Evolutionary conservation across 2,329 filamentous ascomycete species (phyloP).

Genomic region (Aspergillus sp.): DNA sequence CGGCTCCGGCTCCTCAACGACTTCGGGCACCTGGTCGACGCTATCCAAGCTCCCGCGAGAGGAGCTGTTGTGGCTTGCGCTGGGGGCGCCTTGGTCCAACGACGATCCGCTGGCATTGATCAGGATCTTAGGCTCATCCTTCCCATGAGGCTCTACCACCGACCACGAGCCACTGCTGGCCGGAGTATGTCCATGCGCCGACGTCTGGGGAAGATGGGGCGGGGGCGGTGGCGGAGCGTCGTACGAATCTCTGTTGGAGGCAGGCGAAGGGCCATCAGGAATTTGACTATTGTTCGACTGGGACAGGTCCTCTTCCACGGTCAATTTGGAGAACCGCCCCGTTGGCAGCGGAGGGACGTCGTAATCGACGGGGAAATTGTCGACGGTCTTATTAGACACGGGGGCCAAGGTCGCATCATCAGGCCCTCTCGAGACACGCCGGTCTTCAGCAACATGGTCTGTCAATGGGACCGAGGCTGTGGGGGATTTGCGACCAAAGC

Average conservation of each 20-base stretch:
- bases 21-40: constrained; percentile 31
- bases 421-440: constrained; percentile 33
- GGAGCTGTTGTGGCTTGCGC: constrained; percentile 29
- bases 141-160: constrained; percentile 26
- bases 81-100: constrained; percentile 25
- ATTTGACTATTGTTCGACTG: constrained; percentile 16
- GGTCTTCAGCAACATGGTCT: constrained; percentile 25
- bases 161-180: constrained; percentile 39
- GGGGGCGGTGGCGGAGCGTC: constrained; percentile 11
- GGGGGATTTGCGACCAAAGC: constrained; percentile 28
- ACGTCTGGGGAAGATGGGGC: constrained; percentile 3
- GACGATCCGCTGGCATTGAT: constrained; percentile 23
- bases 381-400: constrained; percentile 28
- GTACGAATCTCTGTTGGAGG: constrained; percentile 25
- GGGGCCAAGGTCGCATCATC: constrained; percentile 24
- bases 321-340: constrained; percentile 26
- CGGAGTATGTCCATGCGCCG: constrained; percentile 29
- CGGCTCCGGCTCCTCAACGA: constrained; percentile 25
- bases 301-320: constrained; percentile 24
- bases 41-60: constrained; percentile 40
- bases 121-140: constrained; percentile 21
- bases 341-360: constrained; percentile 24
- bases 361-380: constrained; percentile 25
- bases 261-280: constrained; percentile 20
- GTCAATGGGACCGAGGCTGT: constrained; percentile 17